Base-by-base conservation (phyloP, 83 land plant genomes). In the Thuja plicata region DNA sequence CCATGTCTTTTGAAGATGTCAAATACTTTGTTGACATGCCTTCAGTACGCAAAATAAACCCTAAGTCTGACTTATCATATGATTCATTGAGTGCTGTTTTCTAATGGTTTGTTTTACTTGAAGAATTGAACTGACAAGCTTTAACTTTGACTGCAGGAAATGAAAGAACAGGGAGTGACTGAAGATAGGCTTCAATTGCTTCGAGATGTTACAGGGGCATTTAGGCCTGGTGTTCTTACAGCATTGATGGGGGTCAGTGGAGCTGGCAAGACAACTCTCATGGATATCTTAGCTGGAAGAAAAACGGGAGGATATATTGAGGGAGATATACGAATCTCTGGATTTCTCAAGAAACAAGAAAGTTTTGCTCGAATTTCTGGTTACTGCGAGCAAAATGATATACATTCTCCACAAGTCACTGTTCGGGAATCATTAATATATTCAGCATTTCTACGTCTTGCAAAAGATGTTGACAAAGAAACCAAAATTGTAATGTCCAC, bases 351-450 rank as follows among this genome's bases (percentile, higher is more conserved):
- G 73, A 91, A 89, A 4, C 96, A 95, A 71, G 91, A 94, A 34
- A 95, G 96, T 71, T 95, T 94, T 91, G 90, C 97, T 11, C 87
- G 96, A 48, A 89, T 95, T 71, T 94, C 96, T 45, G 97, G 96
- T 60, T 95, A 95, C 90, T 95, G 96, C 62, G 96, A 95, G 81
- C 94, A 95, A 79, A 88, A 71, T 84, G 97, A 94, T 82, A 92
- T 92, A 38, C 97, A 95, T 91, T 95, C 94, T 71, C 93, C 95
- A 86, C 90, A 93, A 27, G 88, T 95, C 13, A 95, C 95, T 0
- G 93, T 95, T 0, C 86, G 90, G 32, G 96, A 95, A 87, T 94
- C 96, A 3, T 37, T 95, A 13, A 85, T 73, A n/a, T 95, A 45
- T 88, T 95, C 95, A 60, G 95, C 96, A 30, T 93, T 92, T 93